phyloP scores from a whole-genome alignment of 2,329 filamentous ascomycete species.

The Pseudodiploospora longispora region DNA sequence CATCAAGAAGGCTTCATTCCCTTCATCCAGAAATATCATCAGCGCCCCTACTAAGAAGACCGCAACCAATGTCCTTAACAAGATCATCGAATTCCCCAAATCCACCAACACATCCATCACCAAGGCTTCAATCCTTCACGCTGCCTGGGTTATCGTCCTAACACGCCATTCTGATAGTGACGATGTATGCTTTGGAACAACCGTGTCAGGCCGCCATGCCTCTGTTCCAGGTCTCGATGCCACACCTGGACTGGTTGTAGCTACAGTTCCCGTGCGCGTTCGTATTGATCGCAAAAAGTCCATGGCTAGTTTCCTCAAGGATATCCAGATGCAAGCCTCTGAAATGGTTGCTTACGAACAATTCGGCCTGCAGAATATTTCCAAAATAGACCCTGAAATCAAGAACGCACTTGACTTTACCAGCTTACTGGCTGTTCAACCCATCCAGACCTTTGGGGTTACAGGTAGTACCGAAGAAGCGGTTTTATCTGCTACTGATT shows the following conservation, averaged over 20 bases:
- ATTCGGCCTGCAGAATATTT: conserved; percentile 3
- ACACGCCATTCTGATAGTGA: conserved; percentile 5
- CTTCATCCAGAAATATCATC: neutral
- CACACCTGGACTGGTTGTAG: conserved; percentile 4
- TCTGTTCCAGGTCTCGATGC: conserved; percentile 3
- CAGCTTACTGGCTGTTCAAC: conserved; percentile 8
- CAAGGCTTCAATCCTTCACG: conserved; percentile 5
- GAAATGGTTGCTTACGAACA: conserved; percentile 4
- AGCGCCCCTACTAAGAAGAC: neutral
- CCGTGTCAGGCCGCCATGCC: conserved; percentile 7
- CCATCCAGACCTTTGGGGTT: neutral
- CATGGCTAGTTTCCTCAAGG: neutral
- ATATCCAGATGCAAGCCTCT: conserved; percentile 1
- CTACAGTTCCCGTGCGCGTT: conserved; percentile 8
- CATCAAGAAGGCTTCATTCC: conserved; percentile 1
- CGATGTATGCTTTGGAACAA: conserved; percentile 7
- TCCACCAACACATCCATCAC: neutral
- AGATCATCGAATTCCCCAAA: neutral
- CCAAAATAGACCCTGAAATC: conserved; percentile 6
- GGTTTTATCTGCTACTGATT: neutral
- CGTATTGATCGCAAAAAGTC: conserved; percentile 1
- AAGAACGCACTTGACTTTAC: conserved; percentile 6
- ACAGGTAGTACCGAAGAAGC: neutral
- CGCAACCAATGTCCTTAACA: neutral
- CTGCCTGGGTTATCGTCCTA: conserved; percentile 6